A percentile compares a stretch with the other conserved stretches of the same genome.
These are phyloP conservation scores for Colletotrichum costaricense DNA, from an alignment of 2,329 filamentous ascomycete species.

Conservation along the genomic window DNA sequence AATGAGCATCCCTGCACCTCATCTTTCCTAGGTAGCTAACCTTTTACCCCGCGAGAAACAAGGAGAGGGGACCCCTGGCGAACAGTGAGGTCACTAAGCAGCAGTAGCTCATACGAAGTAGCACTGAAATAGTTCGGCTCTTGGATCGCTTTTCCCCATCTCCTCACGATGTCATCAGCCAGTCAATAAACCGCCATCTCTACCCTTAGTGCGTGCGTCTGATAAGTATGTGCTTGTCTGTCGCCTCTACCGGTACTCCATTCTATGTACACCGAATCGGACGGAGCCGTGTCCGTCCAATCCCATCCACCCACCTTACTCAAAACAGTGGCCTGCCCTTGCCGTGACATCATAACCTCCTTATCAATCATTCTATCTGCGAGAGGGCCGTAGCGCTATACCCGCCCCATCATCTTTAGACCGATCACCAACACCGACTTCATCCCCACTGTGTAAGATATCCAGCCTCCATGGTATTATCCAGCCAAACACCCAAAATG, in stretches of 20 bases:
- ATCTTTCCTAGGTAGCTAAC: background rate
- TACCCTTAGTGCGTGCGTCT: background rate
- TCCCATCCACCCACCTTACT: background rate
- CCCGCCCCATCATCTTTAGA: background rate
- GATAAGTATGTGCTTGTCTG: background rate
- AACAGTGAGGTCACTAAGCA: conserved; percentile 21
- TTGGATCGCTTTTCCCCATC: background rate
- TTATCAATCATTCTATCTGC: background rate
- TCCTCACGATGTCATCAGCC: conserved; percentile 6
- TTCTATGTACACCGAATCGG: background rate
- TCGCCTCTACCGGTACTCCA: background rate
- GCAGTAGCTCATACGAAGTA: background rate
- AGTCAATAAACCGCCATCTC: background rate
- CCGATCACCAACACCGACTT: background rate
- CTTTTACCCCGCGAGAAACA: conserved; percentile 26
- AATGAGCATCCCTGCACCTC: conserved; percentile 11
- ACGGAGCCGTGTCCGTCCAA: background rate
- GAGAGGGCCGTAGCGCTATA: background rate
- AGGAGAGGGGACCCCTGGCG: conserved; percentile 14
- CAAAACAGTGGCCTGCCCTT: background rate
- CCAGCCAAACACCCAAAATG: background rate
- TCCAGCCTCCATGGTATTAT: background rate
- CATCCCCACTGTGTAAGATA: background rate
- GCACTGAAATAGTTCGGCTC: background rate
- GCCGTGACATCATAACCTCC: conserved; percentile 17